phyloP scores from a whole-genome alignment of 2,329 filamentous ascomycete genomes.

The Phaeosphaeria sp. region DNA sequence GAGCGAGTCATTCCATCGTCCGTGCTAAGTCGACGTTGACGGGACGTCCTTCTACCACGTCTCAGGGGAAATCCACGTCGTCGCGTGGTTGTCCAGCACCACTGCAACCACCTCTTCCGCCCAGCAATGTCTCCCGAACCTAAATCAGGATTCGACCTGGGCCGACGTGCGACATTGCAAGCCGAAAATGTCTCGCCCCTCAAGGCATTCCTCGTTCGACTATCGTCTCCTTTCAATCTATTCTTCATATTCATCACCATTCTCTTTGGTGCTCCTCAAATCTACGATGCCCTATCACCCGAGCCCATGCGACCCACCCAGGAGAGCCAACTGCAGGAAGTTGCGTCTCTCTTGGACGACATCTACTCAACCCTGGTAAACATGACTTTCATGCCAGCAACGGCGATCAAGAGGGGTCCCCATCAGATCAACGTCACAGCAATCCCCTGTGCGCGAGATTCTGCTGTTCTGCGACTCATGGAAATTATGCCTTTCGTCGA shows the following conservation, averaged over 20 bases:
- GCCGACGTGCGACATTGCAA: not conserved
- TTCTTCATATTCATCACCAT: not conserved
- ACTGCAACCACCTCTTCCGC: not conserved
- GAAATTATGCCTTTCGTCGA: slow-evolving; percentile 17
- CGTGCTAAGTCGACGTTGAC: no score
- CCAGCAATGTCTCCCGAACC: not conserved
- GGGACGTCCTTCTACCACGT: not conserved
- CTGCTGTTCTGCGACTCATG: slow-evolving; percentile 17
- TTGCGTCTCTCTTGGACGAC: slow-evolving; percentile 17
- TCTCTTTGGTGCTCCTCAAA: not conserved
- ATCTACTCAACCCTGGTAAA: slow-evolving; percentile 17
- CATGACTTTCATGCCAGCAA: slow-evolving; percentile 19
- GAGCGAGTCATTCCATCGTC: not conserved
- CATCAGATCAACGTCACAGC: slow-evolving; percentile 19
- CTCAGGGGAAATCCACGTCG: not conserved
- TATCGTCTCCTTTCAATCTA: not conserved
- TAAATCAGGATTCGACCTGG: not conserved
- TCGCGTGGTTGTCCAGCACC: not conserved
- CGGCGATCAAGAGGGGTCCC: slow-evolving; percentile 17
- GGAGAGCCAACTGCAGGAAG: slow-evolving; percentile 9
- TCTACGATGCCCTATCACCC: not conserved
- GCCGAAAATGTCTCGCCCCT: not conserved
- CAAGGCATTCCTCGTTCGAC: not conserved
- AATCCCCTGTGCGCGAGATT: slow-evolving; percentile 11
- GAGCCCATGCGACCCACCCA: slow-evolving; percentile 5